These are phyloP conservation scores for Trichoderma virens DNA, from an alignment of 495 filamentous ascomycete species.

Conservation along the genomic window DNA sequence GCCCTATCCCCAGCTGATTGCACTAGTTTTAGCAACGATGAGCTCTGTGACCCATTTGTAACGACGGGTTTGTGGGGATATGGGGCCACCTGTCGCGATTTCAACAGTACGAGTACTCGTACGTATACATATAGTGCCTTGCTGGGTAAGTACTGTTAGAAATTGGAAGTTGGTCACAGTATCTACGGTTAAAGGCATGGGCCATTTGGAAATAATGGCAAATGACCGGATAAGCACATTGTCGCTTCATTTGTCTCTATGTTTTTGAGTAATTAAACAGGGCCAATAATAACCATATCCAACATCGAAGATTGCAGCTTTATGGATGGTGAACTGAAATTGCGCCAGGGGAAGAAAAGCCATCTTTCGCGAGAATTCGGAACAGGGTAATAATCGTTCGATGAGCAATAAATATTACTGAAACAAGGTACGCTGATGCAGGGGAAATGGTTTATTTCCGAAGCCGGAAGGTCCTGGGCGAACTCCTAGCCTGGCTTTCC, in stretches of 20 bases:
- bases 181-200: too few species aligned
- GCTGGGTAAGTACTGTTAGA: neutral
- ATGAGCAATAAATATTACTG: neutral
- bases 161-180: neutral
- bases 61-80: neutral
- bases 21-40: neutral
- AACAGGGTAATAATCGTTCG: neutral
- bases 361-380: neutral
- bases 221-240: too few species aligned
- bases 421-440: neutral
- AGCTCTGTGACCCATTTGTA: neutral
- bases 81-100: neutral
- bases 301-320: too few species aligned
- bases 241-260: too few species aligned
- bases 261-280: too few species aligned
- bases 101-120: neutral
- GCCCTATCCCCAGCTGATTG: neutral
- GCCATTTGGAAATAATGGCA: too few species aligned
- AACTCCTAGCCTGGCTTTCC: neutral
- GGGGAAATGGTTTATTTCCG: neutral
- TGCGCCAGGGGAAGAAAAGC: neutral
- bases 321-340: too few species aligned
- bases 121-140: too few species aligned
- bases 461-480: neutral
- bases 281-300: too few species aligned